These are phyloP conservation scores for Raddia guianensis DNA, from an alignment of 176 grass and related monocot genomes.

Conservation along the genomic window DNA sequence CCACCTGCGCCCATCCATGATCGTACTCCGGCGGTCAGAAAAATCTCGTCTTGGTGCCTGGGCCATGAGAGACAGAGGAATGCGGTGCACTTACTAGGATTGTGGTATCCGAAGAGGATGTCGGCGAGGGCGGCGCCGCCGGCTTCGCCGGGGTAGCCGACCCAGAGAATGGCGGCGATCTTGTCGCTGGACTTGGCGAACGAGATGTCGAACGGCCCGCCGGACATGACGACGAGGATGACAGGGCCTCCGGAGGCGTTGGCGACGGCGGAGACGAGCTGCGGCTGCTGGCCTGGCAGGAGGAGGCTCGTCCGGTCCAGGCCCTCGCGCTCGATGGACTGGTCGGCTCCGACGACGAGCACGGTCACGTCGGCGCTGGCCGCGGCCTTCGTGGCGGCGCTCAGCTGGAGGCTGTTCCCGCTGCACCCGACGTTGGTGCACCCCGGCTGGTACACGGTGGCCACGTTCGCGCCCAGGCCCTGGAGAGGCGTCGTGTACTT, in stretches of 20 bases:
- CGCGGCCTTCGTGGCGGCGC: constrained; percentile 61
- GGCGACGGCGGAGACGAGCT: constrained; percentile 67
- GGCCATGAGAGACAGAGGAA: not conserved
- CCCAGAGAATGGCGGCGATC: constrained; percentile 83
- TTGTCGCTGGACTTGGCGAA: constrained; percentile 58
- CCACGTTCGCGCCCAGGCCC: constrained; percentile 57
- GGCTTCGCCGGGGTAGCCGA: constrained; percentile 86
- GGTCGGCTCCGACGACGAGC: constrained; percentile 75
- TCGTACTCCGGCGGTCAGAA: no score
- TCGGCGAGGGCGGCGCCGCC: constrained; percentile 84
- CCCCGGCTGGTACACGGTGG: constrained; percentile 74
- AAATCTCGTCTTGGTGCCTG: no score
- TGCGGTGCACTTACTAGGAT: constrained; percentile 58
- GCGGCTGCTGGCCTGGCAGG: constrained; percentile 66
- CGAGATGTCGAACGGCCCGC: constrained; percentile 74
- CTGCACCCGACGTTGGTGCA: constrained; percentile 74
- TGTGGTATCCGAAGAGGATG: constrained; percentile 76
- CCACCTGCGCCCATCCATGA: constrained; percentile 48
- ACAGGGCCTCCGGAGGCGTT: constrained; percentile 66
- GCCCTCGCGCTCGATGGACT: constrained; percentile 74
- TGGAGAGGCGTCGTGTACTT: constrained; percentile 74
- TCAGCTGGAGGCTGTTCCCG: constrained; percentile 67
- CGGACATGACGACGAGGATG: constrained; percentile 97
- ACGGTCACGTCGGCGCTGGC: constrained; percentile 79
- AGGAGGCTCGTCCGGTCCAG: constrained; percentile 73